Conservation (phyloP, 129 eudicot genomes). For the Cynara cardunculus region DNA sequence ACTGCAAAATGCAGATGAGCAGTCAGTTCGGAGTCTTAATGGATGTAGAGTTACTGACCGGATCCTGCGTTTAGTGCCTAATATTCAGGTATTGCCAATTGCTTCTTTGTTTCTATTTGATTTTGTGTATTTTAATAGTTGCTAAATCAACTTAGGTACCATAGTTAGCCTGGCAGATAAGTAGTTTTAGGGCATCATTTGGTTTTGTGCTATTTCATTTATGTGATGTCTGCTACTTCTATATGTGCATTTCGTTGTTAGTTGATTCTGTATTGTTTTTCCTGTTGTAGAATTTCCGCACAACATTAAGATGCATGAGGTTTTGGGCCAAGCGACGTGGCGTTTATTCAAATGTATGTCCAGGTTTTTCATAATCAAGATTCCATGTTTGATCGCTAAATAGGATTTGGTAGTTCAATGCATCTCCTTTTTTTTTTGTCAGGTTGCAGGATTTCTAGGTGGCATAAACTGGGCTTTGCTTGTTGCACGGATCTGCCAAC, state of each 20-base stretch:
- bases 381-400: background rate
- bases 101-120: background rate
- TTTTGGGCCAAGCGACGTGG: slow-evolving; percentile 98
- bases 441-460: slow-evolving; percentile 71
- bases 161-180: background rate
- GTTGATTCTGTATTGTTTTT: background rate
- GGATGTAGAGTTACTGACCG: slow-evolving; percentile 97
- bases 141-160: background rate
- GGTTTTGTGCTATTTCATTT: slow-evolving; percentile 3
- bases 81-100: slow-evolving; percentile 61
- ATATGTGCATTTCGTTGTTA: background rate
- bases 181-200: background rate
- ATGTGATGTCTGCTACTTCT: background rate
- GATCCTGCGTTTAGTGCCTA: slow-evolving; percentile 86
- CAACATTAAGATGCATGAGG: slow-evolving; percentile 89
- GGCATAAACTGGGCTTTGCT: slow-evolving; percentile 83
- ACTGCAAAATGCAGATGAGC: slow-evolving; percentile 86
- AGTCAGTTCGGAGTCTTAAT: slow-evolving; percentile 93
- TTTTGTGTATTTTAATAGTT: background rate
- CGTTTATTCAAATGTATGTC: slow-evolving; percentile 84
- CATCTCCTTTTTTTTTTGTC: background rate
- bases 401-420: background rate
- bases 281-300: slow-evolving; percentile 67
- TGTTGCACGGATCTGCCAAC: slow-evolving; percentile 74
- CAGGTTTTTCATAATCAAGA: background rate